Evolutionary conservation across 768 basidiomycete genomes (phyloP), one percentile per base, ranked within the genome.

Genomic region (Calocera viscosa): DNA sequence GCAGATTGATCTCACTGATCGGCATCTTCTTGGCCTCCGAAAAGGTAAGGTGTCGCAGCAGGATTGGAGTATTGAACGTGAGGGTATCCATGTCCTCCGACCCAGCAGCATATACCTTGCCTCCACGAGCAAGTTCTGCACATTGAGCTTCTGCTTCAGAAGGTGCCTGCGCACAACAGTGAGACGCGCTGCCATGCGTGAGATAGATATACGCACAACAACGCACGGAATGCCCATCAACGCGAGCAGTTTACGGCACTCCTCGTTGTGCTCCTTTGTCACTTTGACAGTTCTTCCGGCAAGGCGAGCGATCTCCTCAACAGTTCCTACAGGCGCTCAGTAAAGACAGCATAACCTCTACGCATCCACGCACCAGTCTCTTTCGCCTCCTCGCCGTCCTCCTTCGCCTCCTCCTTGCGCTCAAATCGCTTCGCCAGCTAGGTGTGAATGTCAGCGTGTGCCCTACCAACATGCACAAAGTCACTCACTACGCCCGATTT

Each of bases 71-170:
- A 70, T 85, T 83, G 80, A 99, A 99, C 0, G 96, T 99, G 24
- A 99, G 84, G 8, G 96, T 99, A 73, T 99, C 96, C 96, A 99
- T 99, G 76, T 99, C 96, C 77, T 98, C 96, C 0, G 94, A 96
- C 16, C 96, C 96, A 8, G 96, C 94, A 0, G 91, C 96, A 75
- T 91, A 98, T 30, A 98, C 95, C 80, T 95, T 92, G 67, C 92
- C 94, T 26, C 92, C 94, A 34, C 93, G 85, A n/a, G 94, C 94
- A 1, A 99, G 84, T 75, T 98, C 96, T 3, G 96, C 96, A 71
- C 96, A 98, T 73, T 99, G 96, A 1, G 96, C 96, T 75, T 99
- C 96, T 5, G 96, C 96, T 79, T 99, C 96, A 64, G 93, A 95
- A 0, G 96, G 96, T 24, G 96, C 94, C 94, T 98, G 69, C 7